A percentile compares a stretch with the other conserved stretches of the same genome.
Conservation (phyloP, 495 filamentous ascomycete genomes). For the Bathelium albidoporum region DNA sequence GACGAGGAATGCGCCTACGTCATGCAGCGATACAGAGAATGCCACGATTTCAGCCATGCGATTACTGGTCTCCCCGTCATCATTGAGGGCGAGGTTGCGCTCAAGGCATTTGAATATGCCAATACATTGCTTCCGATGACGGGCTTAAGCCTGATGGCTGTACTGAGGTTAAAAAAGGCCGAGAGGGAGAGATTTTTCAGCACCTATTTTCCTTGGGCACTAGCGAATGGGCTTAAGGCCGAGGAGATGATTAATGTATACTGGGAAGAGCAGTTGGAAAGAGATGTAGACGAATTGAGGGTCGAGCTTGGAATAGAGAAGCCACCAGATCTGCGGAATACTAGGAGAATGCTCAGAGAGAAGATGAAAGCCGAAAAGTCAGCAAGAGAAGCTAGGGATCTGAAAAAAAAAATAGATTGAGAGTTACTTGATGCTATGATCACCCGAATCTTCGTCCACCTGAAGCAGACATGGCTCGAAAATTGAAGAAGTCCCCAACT, state of each 20-base stretch:
- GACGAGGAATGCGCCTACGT: slow-evolving; percentile 94
- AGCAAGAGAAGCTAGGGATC: slow-evolving; percentile 19
- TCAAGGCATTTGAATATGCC: slow-evolving; percentile 94
- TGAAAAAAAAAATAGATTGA: too few relatives aligned
- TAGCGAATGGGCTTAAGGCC: slow-evolving; percentile 64
- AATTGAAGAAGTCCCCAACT: too few relatives aligned
- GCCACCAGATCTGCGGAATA: slow-evolving; percentile 80
- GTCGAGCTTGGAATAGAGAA: slow-evolving; percentile 67
- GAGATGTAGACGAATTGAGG: slow-evolving; percentile 68
- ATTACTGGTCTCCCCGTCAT: slow-evolving; percentile 86
- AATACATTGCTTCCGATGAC: slow-evolving; percentile 96
- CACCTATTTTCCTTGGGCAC: slow-evolving; percentile 82
- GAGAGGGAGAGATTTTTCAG: slow-evolving; percentile 63
- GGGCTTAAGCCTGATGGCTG: slow-evolving; percentile 64
- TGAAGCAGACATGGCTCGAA: too few relatives aligned
- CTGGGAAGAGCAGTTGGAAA: slow-evolving; percentile 92
- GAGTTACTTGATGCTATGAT: too few relatives aligned
- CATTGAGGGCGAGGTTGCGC: slow-evolving; percentile 82
- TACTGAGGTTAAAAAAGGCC: slow-evolving; percentile 59
- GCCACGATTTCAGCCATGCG: slow-evolving; percentile 97
- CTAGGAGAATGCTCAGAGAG: slow-evolving; percentile 57
- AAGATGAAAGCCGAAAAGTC: slow-evolving; percentile 54
- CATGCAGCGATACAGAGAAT: slow-evolving; percentile 96
- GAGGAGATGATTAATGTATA: slow-evolving; percentile 92
- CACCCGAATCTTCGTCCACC: too few relatives aligned